These are phyloP conservation scores for Chenopodium formosanum DNA, from an alignment of 148 eudicot species.

Conservation along the genomic window DNA sequence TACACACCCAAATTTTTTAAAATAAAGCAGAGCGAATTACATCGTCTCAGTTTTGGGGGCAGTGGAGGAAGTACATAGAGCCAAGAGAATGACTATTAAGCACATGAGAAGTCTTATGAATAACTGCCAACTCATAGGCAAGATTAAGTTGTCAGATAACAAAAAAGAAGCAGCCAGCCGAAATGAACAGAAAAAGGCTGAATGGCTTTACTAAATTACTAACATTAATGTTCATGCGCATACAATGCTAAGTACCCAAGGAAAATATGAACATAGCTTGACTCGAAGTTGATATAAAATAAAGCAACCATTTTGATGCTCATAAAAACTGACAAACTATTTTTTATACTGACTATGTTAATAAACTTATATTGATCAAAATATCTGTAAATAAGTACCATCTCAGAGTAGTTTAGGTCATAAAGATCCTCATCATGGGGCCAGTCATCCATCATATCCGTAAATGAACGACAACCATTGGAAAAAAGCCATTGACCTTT, in stretches of 20 bases:
- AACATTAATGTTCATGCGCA: not conserved
- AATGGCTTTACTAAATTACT: not conserved
- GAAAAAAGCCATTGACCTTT: slow-evolving; percentile 98
- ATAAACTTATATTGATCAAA: not conserved
- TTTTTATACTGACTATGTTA: not conserved
- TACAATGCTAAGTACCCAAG: not conserved
- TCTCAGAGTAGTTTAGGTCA: slow-evolving; percentile 82
- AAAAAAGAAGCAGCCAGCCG: not conserved
- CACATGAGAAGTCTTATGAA: not conserved
- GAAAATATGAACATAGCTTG: not conserved
- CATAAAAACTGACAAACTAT: not conserved
- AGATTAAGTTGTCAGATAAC: not conserved
- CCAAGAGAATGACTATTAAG: not conserved
- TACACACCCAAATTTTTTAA: too few relatives aligned
- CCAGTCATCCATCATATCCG: slow-evolving; percentile 81
- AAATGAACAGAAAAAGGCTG: slow-evolving; percentile 11
- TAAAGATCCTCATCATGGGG: slow-evolving; percentile 86
- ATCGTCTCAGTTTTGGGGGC: not conserved
- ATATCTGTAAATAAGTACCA: slow-evolving; percentile 41
- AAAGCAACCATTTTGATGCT: slow-evolving; percentile 6
- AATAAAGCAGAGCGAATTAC: too few relatives aligned
- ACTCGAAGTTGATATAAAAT: not conserved
- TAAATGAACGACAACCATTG: slow-evolving; percentile 60
- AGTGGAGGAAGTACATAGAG: not conserved
- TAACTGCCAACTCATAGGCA: not conserved